These are phyloP conservation scores for Fusarium nematophilum DNA, from an alignment of 2,329 filamentous ascomycete species.

Conservation along the genomic window DNA sequence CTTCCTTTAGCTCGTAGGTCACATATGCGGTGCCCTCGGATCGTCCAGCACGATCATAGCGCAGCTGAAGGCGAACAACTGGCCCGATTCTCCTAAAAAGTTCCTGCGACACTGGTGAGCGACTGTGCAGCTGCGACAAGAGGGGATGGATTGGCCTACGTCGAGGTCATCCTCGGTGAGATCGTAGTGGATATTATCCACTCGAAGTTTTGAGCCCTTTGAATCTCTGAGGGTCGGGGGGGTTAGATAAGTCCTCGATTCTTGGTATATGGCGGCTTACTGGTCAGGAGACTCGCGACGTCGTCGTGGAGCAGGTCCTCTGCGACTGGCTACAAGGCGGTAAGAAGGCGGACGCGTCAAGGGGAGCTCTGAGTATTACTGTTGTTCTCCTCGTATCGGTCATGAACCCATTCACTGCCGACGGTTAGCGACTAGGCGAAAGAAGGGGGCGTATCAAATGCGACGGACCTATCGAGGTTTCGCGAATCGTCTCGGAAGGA, in stretches of 20 bases:
- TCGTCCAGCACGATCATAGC: slow-evolving; percentile 89
- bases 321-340: slow-evolving; percentile 50
- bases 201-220: slow-evolving; percentile 76
- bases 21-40: slow-evolving; percentile 88
- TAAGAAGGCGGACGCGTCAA: slow-evolving; percentile 34
- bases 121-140: neutral
- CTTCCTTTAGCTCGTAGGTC: slow-evolving; percentile 76
- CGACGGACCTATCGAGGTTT: slow-evolving; percentile 76
- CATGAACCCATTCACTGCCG: slow-evolving; percentile 90
- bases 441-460: neutral
- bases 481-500: slow-evolving; percentile 71
- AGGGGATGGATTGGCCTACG: slow-evolving; percentile 57
- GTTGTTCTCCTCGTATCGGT: slow-evolving; percentile 83
- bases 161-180: slow-evolving; percentile 85
- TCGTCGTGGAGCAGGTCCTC: slow-evolving; percentile 55
- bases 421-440: slow-evolving; percentile 18
- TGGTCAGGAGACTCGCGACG: slow-evolving; percentile 57
- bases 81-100: slow-evolving; percentile 84
- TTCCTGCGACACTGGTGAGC: slow-evolving; percentile 65
- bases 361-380: slow-evolving; percentile 54
- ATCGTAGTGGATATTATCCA: slow-evolving; percentile 94
- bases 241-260: slow-evolving; percentile 27
- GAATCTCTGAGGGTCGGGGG: slow-evolving; percentile 55
- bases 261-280: slow-evolving; percentile 38
- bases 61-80: slow-evolving; percentile 74